phyloP scores from a whole-genome alignment of 192 early-diverging fungal genomes.

The Paraglomus occultum region DNA sequence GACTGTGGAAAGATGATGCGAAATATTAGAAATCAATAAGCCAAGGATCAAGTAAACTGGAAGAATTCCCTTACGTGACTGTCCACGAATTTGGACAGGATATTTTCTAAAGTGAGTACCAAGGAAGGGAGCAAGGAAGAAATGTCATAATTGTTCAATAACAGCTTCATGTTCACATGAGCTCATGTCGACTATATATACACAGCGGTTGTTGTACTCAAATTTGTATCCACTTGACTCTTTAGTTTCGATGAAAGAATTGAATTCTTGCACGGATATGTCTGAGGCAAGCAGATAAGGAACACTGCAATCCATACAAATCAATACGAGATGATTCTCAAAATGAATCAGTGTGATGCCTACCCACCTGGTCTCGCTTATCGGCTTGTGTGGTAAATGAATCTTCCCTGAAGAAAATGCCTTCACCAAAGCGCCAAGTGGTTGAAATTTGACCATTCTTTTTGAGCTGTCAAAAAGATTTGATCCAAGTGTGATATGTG shows the following conservation, averaged over 20 bases:
- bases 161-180: conserved; percentile 15
- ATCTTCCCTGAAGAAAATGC: neutral
- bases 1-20: conserved; percentile 3
- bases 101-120: neutral
- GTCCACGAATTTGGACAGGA: conserved; percentile 20
- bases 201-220: conserved; percentile 16
- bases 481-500: too few relatives aligned
- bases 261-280: conserved; percentile 3
- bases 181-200: conserved; percentile 20
- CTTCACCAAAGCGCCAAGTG: neutral
- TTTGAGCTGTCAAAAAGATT: too few relatives aligned
- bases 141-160: neutral
- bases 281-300: conserved; percentile 22
- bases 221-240: conserved; percentile 20
- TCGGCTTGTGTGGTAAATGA: conserved; percentile 1
- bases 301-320: conserved; percentile 22
- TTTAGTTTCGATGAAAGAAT: conserved; percentile 15
- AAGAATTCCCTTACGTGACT: neutral
- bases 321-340: conserved; percentile 2
- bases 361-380: conserved; percentile 4
- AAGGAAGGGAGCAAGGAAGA: neutral
- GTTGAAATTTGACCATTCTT: too few relatives aligned
- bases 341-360: conserved; percentile 17
- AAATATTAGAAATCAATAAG: neutral
- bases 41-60: conserved; percentile 9